Evolutionary conservation across 345 rosid genomes (phyloP), one percentile per base, ranked within the genome.

Genomic region (Tarenaya hassleriana): DNA sequence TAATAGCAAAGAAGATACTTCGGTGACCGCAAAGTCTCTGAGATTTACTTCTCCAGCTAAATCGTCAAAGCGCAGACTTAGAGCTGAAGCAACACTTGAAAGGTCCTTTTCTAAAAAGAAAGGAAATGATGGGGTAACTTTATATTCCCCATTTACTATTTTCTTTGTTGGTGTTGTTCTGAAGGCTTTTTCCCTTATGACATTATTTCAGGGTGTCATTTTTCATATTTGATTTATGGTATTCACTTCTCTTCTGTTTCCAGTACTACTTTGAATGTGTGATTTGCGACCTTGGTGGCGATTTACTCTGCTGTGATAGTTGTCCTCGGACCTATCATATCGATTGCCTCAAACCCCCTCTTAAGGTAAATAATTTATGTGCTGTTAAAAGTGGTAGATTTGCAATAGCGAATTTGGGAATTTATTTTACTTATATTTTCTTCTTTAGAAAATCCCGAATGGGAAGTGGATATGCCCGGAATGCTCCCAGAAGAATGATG

Each of bases 181-280:
- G 12, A 18, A 34, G 9, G 7, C 31, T 48, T 14, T 29, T 51
- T 29, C 42, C 24, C 27, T 34, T 2, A 13, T 37, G 4, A 8
- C 8, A 2, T 10, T 13, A 2, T 10, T 10, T 13, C 15, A 10
- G 8, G 41, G 3, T 37, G 15, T 37, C 41, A 13, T 10, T 13
- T n/a, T 37, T 10, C 41, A 0, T 39, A 12, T 29, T 34, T 45
- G 11, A 32, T 50, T 5, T 35, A 34, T 73, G 43, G 11, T 54
- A 57, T 55, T 61, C 67, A 42, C 65, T 35, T 46, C 27, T n/a
- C 60, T 38, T 42, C 64, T 29, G 44, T 73, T n/a, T 73, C 53
- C 97, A 94, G 99, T 83, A 94, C 69, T 94, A 86, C 78, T 94
- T 81, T 76, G 99, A 94, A 63, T 94, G 99, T 66, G 96, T 77